Base-by-base conservation (phyloP, 495 filamentous ascomycete species). In the Lentithecium fluviatile region DNA sequence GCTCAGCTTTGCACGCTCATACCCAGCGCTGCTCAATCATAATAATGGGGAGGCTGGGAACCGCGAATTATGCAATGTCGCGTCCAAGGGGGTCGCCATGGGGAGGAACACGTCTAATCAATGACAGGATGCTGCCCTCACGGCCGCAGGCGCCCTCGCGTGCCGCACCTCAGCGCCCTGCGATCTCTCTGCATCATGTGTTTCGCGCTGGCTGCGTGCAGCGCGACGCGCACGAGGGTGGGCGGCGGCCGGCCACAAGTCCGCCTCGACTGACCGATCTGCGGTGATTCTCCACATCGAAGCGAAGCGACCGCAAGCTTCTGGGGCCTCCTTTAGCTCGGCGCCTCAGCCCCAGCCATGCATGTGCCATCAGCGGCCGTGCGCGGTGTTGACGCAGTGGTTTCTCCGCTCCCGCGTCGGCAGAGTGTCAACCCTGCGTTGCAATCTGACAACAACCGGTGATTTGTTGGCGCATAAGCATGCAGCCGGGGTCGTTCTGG, bases 391-490 rank as follows among this genome's bases (percentile, higher is more conserved):
- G 63, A 66, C 63, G 63, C 62, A 65, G 61, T 61, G 52, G 51
- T 48, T 56, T 50, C 63, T 66, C 63, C 63, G 57, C 63, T 66
- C 58, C 63, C 63, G 57, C 63, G 52, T 46, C 63, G 63, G 63
- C 63, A 66, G 59, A 60, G 49, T 23, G 52, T 52, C 52, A 52
- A 40, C 63, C 52, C 58, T 52, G 51, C 43, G 10, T 12, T 45
- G 55, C 56, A 54, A 49, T 55, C 42, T 55, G 51, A 51, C 48
- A 19, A 45, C 40, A 50, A 42, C 42, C 56, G 63, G 32, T 61
- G 57, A 56, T 61, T 66, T 66, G 52, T 43, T 52, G 45, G 45
- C 53, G 34, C 54, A 58, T 49, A 11, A 48, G 62, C 61, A 56
- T 53, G 61, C 62, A 60, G 62, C 43, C 37, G 57, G 46, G 20